Base-by-base conservation (phyloP, 805 yeast species). In the Pichia eremophila region DNA sequence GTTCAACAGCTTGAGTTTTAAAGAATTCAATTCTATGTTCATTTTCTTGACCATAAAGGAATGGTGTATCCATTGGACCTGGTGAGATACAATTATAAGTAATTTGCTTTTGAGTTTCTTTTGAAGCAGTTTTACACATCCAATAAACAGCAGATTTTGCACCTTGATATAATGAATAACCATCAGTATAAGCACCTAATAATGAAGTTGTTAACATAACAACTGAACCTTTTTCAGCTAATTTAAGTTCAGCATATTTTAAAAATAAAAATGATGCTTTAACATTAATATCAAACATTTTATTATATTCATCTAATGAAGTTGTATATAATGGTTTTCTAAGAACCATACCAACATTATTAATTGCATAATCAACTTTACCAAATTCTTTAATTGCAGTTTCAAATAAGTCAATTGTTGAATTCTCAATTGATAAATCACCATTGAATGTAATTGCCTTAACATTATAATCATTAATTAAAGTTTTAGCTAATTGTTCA, bases 61-160 rank as follows among this genome's bases (percentile, higher is more conserved):
- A 78, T 51, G 82, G 82, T 10, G 84, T 78, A 56, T 77, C 81
- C 82, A 78, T 78, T 46, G 83, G 83, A 44, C 83, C 83, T 43
- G 83, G 83, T 4, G 83, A 81, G 47, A 79, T 78, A 55, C 73
- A 69, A 54, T 76, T 77, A 54, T 74, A 79, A 12, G 75, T 67
- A 50, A 78, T 71, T 25, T 69, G 69, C 57, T 66, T 73, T 29
- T 65, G 66, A 46, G 76, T 66, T 57, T 78, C 83, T 59, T 77
- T 75, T 15, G 82, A 73, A n/a, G 77, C 70, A 17, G 78, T 58
- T 56, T 77, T 78, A 46, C 69, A 57, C 63, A 76, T 73, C 59
- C 66, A 69, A 55, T 76, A 81, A 50, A 77, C 83, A 14, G 77
- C 72, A 8, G 77, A 73, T 58, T 78, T 79, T 18, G 78, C 67